Base-by-base conservation (phyloP, 495 filamentous ascomycete genomes). In the Aspergillus panamensis region DNA sequence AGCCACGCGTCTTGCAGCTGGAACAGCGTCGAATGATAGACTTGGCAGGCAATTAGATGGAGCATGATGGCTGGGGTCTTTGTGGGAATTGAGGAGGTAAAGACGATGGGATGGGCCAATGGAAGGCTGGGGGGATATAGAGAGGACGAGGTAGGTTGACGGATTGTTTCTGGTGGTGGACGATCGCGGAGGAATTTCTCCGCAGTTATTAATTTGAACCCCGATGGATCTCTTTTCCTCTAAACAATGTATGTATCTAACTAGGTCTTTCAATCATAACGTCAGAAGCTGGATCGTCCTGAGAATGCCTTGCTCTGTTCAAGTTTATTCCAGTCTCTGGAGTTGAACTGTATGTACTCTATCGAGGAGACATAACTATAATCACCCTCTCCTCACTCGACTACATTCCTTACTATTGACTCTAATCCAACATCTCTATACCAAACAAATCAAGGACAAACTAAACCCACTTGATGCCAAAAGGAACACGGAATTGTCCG, bases 111-210 rank as follows among this genome's bases (percentile, higher is more conserved):
- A 16, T 16, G 42, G 17, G n/a, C 42, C 42, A 44, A 44, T 44
- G 42, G 42, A 19, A 44, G n/a, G 3, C 14, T 20, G 42, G 17
- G n/a, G 40, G 10, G 42, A 44, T 3, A n/a, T 9, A 20, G n/a
- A 20, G 8, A 9, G 17, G 6, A 44, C 19, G 57, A 56, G 31
- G 55, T 12, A 43, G 53, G 40, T 45, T 20, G 32, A 39, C 17
- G 33, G 31, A 35, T 25, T 25, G 8, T 4, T 33, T 10, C 19
- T 21, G n/a, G 19, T 10, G 9, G 16, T 53, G 14, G 35, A 43
- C 44, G 43, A 56, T 49, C 53, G 31, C 43, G 53, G 53, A 31
- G 53, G 17, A 48, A 56, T 56, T 56, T 56, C 53, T 56, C 53
- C 53, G 53, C 53, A 56, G 10, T 51, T 0, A n/a, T 33, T 35